phyloP scores from a whole-genome alignment of 305 asterid genomes.

The Solanum hybrid region DNA sequence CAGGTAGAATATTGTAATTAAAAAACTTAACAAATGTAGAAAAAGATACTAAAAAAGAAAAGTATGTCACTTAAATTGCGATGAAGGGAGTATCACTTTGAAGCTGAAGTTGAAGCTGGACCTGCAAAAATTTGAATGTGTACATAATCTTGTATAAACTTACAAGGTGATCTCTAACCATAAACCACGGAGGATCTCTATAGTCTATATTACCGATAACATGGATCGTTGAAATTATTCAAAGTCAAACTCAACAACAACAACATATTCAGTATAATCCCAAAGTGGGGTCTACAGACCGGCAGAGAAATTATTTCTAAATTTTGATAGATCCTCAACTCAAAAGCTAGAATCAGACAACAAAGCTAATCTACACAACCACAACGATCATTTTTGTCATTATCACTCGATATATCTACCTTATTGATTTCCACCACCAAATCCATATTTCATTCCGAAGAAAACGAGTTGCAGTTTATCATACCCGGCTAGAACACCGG shows the following conservation, averaged over 20 bases:
- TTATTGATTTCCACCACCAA: conserved; percentile 30
- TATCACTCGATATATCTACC: background rate
- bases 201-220: background rate
- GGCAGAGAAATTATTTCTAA: rapidly evolving
- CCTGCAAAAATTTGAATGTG: background rate
- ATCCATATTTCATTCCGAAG: conserved; percentile 47
- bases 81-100: background rate
- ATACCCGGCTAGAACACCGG: conserved; percentile 57
- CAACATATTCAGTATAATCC: background rate
- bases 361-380: background rate
- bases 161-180: background rate
- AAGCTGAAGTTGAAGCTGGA: background rate
- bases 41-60: background rate
- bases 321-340: background rate
- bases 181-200: background rate
- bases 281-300: rapidly evolving
- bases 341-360: background rate
- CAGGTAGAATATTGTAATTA: too few relatives aligned
- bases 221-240: background rate
- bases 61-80: background rate
- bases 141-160: background rate
- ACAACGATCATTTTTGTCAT: conserved; percentile 1
- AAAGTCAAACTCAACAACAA: background rate
- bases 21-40: too few relatives aligned
- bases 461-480: conserved; percentile 41